A percentile compares a stretch with the other conserved stretches of the same genome.
Conservation (phyloP, 208 protist genomes). For the Acanthamoeba rhysodes region DNA sequence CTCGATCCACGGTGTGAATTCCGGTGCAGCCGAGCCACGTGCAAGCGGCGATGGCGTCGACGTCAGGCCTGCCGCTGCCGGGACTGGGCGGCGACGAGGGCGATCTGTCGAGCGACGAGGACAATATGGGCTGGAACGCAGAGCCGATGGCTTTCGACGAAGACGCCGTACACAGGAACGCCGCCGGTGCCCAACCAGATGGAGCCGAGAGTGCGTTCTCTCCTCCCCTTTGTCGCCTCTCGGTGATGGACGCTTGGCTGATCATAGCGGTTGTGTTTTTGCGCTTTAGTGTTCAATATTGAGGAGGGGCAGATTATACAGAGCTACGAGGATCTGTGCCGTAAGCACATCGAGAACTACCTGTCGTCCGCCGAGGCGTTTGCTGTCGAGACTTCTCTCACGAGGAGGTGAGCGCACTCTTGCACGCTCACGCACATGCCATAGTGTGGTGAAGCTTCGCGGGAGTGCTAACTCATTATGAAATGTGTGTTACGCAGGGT, state of each 20-base stretch:
- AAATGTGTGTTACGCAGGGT: conserved; percentile 35
- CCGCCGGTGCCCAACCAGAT: background rate
- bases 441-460: background rate
- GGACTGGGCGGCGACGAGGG: conserved; percentile 13
- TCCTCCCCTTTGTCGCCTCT: background rate
- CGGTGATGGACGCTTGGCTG: background rate
- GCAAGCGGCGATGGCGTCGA: conserved; percentile 40
- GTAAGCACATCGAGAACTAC: conserved; percentile 80
- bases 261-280: background rate
- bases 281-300: background rate
- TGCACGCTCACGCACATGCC: background rate
- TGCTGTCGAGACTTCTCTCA: conserved; percentile 57
- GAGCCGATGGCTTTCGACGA: conserved; percentile 74
- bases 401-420: background rate
- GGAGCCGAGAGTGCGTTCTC: background rate
- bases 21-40: conserved; percentile 29
- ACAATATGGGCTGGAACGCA: conserved; percentile 61
- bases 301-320: conserved; percentile 40
- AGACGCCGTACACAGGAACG: conserved; percentile 41
- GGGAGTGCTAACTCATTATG: background rate
- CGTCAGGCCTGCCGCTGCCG: conserved; percentile 38
- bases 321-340: conserved; percentile 80
- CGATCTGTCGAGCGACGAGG: conserved; percentile 51
- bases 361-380: conserved; percentile 76
- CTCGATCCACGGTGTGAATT: background rate